These are phyloP conservation scores for Trichoderma pleuroti DNA, from an alignment of 2,329 filamentous ascomycete genomes.

Conservation along the genomic window DNA sequence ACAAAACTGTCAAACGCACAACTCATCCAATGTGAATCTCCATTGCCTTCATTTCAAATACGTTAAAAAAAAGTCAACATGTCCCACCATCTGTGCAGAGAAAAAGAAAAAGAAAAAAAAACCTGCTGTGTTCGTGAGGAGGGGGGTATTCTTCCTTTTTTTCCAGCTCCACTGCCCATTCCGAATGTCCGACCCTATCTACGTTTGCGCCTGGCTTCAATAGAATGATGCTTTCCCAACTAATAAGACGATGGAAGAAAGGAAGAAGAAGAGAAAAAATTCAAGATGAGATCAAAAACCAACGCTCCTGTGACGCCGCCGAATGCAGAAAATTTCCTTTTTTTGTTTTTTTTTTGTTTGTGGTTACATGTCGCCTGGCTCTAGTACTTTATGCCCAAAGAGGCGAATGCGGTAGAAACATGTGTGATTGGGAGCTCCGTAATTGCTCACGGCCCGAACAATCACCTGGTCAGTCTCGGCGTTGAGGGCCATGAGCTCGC, in stretches of 20 bases:
- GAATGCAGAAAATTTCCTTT: background rate
- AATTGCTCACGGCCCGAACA: conserved; percentile 55
- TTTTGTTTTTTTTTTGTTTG: too few relatives aligned
- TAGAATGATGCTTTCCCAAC: conserved; percentile 1
- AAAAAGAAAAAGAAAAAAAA: background rate
- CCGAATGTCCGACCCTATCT: conserved; percentile 4
- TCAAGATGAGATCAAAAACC: conserved; percentile 8
- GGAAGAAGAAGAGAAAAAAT: background rate
- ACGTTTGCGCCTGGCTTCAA: conserved; percentile 7
- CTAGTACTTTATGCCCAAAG: conserved; percentile 42
- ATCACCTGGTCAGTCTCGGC: conserved; percentile 51
- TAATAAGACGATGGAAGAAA: background rate
- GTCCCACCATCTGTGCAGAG: background rate
- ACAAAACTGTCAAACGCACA: background rate
- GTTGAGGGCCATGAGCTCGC: conserved; percentile 46
- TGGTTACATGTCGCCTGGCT: conserved; percentile 24
- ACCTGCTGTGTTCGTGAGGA: background rate
- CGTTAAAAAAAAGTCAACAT: conserved; percentile 1
- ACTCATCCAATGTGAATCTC: background rate
- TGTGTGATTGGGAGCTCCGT: conserved; percentile 56
- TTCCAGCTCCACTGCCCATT: background rate
- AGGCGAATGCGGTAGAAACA: conserved; percentile 63
- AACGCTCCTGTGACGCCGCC: conserved; percentile 9
- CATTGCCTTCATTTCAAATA: conserved; percentile 6
- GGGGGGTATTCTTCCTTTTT: conserved; percentile 3